Conservation (phyloP, 805 yeast species). For the Metschnikowia cubensis region DNA sequence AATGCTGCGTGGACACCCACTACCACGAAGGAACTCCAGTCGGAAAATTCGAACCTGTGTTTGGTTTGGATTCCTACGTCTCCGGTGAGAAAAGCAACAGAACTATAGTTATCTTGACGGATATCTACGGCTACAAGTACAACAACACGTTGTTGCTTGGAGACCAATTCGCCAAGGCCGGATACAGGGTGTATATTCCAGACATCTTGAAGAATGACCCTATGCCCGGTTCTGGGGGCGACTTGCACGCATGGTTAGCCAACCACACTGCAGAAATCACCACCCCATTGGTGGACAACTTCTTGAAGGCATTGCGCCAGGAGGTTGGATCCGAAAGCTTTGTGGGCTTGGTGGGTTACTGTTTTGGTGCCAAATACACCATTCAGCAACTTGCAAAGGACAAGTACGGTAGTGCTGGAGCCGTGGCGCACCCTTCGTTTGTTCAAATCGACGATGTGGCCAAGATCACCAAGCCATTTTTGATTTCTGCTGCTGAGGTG, state of each 20-base stretch:
- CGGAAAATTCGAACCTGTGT: conserved; percentile 41
- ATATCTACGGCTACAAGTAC: conserved; percentile 60
- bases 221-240: conserved; percentile 7
- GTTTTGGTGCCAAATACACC: conserved; percentile 78
- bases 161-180: conserved; percentile 56
- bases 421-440: conserved; percentile 82
- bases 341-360: conserved; percentile 66
- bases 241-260: conserved; percentile 45
- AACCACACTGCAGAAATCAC: conserved; percentile 51
- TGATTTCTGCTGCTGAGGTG: conserved; percentile 70
- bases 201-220: conserved; percentile 62
- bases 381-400: conserved; percentile 46
- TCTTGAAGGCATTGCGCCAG: conserved; percentile 40
- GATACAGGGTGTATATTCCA: conserved; percentile 70
- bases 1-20: conserved; percentile 42
- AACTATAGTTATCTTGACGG: conserved; percentile 62
- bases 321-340: conserved; percentile 41
- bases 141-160: conserved; percentile 61
- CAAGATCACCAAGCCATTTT: conserved; percentile 56
- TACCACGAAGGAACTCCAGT: conserved; percentile 49
- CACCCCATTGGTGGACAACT: conserved; percentile 45
- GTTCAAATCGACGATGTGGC: conserved; percentile 62
- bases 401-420: conserved; percentile 54
- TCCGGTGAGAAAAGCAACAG: conserved; percentile 31
- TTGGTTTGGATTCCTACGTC: conserved; percentile 38